Base-by-base conservation (phyloP, 345 rosid genomes). In the Eucalyptus regnans region DNA sequence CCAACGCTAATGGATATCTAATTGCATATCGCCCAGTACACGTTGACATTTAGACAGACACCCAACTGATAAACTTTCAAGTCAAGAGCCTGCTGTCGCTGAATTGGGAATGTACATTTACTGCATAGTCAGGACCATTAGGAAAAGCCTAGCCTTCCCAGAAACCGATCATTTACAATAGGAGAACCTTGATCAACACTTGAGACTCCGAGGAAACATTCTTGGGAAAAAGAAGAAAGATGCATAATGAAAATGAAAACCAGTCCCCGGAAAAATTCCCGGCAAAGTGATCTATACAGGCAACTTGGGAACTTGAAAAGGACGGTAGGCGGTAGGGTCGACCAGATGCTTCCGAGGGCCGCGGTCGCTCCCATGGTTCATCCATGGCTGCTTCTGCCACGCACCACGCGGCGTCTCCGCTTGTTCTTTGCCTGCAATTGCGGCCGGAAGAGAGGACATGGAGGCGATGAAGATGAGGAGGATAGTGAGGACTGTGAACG, bases 341-440 rank as follows among this genome's bases (percentile, higher is more conserved):
- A 88, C 88, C 50, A 93, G 86, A 81, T 88, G 93, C 84, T 92
- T 89, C 88, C 50, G 88, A 31, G 89, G 91, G 50, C 93, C 94
- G 2, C 94, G 93, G 50, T 87, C 52, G 86, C 93, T 89, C 49
- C 93, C 93, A 86, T 92, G 93, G 68, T 92, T 93, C 89, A 89
- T 83, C 88, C 92, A 81, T 4, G 90, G 91, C 44, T 90, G 92
- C 68, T 89, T 87, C 81, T 83, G 84, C 87, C 87, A 54, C 6
- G 6, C 22, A 12, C 43, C 71, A 11, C 2, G 22, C 1, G 79
- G 25, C n/a, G 46, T 29, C 50, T 87, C 23, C 29, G 13, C 81
- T 25, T 66, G 88, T 49, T 31, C 54, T 56, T 25, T 86, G 25
- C 76, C 87, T 5, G 33, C 48, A 29, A 84, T 33, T 8, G 87